Evolutionary conservation across 1,284 basidiomycete genomes (phyloP).

Genomic region (Ceratobasidium sp.): DNA sequence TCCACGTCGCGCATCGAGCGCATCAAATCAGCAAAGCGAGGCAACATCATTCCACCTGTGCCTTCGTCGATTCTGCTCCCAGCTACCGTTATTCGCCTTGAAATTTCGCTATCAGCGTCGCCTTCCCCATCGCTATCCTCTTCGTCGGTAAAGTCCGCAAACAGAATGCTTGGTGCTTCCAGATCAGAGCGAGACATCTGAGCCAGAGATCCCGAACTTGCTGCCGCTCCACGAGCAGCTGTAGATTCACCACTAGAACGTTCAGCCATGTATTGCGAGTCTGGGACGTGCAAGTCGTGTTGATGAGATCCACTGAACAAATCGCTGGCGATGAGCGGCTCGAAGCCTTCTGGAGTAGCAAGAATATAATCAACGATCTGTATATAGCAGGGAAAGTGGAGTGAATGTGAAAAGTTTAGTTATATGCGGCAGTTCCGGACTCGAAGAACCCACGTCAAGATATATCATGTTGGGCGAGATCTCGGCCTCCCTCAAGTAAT

Average conservation of each 20-base stretch:
- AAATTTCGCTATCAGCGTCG: constrained; percentile 20
- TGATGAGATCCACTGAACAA: constrained; percentile 37
- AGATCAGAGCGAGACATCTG: neutral
- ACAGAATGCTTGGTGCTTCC: constrained; percentile 28
- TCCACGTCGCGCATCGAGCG: constrained; percentile 38
- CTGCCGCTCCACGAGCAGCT: neutral
- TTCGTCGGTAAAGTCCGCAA: constrained; percentile 40
- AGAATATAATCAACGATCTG: constrained; percentile 49
- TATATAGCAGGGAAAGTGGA: neutral
- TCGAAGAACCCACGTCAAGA: constrained; percentile 27
- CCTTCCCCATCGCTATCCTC: constrained; percentile 39
- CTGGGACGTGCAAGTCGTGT: constrained; percentile 22
- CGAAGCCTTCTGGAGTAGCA: constrained; percentile 44
- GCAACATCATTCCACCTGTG: constrained; percentile 21
- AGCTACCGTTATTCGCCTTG: constrained; percentile 7
- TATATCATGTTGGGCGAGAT: constrained; percentile 38
- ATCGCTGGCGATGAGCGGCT: constrained; percentile 45
- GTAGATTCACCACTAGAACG: constrained; percentile 12
- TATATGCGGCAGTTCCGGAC: constrained; percentile 11
- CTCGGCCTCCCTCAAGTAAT: constrained; percentile 50
- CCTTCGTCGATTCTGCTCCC: neutral
- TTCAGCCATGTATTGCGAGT: constrained; percentile 21
- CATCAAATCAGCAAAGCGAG: constrained; percentile 39
- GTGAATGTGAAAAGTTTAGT: neutral
- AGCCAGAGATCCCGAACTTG: neutral